These are phyloP conservation scores for Ambrosia hybrid DNA, from an alignment of 140 eudicot species.

Conservation along the genomic window DNA sequence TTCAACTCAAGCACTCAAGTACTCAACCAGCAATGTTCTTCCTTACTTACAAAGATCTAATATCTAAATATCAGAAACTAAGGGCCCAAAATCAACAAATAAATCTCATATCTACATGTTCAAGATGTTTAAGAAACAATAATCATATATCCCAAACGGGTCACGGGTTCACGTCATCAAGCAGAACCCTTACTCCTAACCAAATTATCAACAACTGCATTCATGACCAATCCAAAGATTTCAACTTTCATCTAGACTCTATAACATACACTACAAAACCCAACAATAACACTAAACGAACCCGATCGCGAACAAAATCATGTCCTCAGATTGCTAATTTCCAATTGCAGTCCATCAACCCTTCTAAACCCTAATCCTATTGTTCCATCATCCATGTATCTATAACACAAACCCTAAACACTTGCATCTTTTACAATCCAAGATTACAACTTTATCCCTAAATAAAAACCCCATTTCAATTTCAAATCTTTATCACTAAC, in stretches of 20 bases:
- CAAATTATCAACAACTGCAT: too few relatives aligned
- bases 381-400: neutral
- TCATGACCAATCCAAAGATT: too few relatives aligned
- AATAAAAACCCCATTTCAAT: neutral
- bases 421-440: neutral
- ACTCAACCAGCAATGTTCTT: neutral
- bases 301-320: neutral
- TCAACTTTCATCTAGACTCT: too few relatives aligned
- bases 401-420: conserved; percentile 6
- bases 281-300: neutral
- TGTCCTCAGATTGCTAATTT: neutral
- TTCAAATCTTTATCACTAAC: conserved; percentile 9
- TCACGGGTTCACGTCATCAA: neutral
- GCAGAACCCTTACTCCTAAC: too few relatives aligned
- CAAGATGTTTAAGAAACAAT: conserved; percentile 1
- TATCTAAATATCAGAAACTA: neutral
- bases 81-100: neutral
- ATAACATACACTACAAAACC: neutral
- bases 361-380: neutral
- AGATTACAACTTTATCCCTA: neutral
- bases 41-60: neutral
- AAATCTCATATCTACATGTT: conserved; percentile 4
- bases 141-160: conserved; percentile 25
- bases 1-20: too few relatives aligned
- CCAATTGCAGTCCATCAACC: neutral